Conservation (phyloP, 2,329 filamentous ascomycete species). For the Verticillium albo-atrum region DNA sequence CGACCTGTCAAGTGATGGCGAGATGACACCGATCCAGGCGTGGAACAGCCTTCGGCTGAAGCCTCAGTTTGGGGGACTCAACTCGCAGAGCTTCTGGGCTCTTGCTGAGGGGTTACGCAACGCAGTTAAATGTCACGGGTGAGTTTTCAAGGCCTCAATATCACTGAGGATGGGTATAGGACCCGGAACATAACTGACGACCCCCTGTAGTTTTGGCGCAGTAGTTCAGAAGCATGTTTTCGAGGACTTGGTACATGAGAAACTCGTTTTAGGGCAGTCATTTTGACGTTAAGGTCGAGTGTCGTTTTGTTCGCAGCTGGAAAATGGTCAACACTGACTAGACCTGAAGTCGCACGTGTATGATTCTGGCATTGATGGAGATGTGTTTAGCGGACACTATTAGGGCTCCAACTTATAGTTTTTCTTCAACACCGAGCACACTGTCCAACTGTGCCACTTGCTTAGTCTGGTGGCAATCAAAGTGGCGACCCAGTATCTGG, state of each 20-base stretch:
- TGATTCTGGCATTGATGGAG: too few relatives aligned
- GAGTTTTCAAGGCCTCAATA: not conserved
- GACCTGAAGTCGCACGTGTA: not conserved
- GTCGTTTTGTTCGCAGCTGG: too few relatives aligned
- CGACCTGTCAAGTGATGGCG: constrained; percentile 21
- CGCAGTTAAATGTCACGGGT: constrained; percentile 31
- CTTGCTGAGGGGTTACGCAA: constrained; percentile 22
- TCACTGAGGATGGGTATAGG: not conserved
- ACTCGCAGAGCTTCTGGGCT: constrained; percentile 17
- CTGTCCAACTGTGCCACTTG: too few relatives aligned
- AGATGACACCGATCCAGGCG: constrained; percentile 33
- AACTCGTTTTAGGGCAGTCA: not conserved
- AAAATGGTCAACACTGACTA: not conserved
- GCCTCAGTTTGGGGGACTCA: constrained; percentile 24
- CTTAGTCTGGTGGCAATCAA: too few relatives aligned
- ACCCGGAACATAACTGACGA: not conserved
- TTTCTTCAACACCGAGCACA: too few relatives aligned
- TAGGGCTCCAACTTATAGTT: too few relatives aligned
- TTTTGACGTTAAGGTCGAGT: too few relatives aligned
- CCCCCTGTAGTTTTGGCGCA: constrained; percentile 4
- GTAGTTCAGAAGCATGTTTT: constrained; percentile 1
- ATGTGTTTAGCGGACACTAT: too few relatives aligned
- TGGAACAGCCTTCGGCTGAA: constrained; percentile 28
- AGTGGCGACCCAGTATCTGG: too few relatives aligned
- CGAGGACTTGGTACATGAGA: not conserved